These are phyloP conservation scores for Diaporthe vexans DNA, from an alignment of 2,329 filamentous ascomycete species.

Conservation along the genomic window DNA sequence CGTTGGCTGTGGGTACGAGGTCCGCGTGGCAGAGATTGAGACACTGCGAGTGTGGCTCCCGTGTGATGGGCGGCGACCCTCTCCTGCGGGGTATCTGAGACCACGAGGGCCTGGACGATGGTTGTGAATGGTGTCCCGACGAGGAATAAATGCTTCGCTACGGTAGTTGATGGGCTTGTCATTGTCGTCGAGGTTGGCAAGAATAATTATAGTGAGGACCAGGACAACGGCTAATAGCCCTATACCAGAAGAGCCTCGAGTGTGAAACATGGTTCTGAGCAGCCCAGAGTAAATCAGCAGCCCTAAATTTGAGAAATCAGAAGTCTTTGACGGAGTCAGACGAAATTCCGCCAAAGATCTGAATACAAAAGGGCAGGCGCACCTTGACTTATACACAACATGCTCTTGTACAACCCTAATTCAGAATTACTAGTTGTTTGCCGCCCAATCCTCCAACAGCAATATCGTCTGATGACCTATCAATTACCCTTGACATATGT, in stretches of 20 bases:
- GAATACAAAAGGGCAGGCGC: too few species aligned
- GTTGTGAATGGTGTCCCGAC: not conserved
- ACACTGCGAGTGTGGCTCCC: not conserved
- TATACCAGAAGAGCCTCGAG: conserved; percentile 1
- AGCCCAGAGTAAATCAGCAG: not conserved
- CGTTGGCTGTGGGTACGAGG: not conserved
- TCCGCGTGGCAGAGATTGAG: not conserved
- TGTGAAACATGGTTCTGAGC: not conserved
- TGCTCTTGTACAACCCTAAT: not conserved
- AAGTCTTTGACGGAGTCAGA: not conserved
- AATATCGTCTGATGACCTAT: not conserved
- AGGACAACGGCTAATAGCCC: not conserved
- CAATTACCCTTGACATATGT: too few species aligned
- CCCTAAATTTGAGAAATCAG: not conserved
- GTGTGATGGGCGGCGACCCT: not conserved
- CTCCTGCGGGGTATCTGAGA: not conserved
- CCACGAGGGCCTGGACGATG: not conserved
- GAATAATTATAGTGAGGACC: not conserved
- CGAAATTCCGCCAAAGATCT: not conserved
- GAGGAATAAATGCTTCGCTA: too few species aligned
- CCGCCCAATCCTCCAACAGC: not conserved
- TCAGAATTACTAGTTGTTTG: not conserved
- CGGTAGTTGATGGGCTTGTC: not conserved
- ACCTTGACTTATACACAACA: not conserved
- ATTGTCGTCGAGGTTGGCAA: not conserved